phyloP scores from a whole-genome alignment of 164 flowering plant genomes.

The Vitis labrusca region DNA sequence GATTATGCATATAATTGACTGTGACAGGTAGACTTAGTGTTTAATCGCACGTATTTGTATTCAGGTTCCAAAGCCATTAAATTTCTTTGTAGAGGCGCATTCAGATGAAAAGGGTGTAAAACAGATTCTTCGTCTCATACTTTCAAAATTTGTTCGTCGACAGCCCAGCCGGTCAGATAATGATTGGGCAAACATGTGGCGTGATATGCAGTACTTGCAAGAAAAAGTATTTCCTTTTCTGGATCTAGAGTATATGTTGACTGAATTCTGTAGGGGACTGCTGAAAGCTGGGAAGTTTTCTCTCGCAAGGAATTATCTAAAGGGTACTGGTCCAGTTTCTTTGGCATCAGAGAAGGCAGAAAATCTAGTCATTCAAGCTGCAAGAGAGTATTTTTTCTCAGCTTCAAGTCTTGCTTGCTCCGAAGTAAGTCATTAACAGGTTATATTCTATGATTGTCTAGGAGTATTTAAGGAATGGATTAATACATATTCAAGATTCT shows the following conservation, averaged over 20 bases:
- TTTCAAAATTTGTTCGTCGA: slow-evolving; percentile 90
- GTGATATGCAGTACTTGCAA: slow-evolving; percentile 76
- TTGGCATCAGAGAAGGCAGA: slow-evolving; percentile 86
- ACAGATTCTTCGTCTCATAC: slow-evolving; percentile 92
- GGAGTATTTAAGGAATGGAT: not conserved
- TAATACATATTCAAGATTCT: not conserved
- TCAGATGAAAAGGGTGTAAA: slow-evolving; percentile 85
- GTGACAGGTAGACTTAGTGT: not conserved
- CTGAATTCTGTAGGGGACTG: slow-evolving; percentile 92
- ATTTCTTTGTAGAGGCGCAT: slow-evolving; percentile 66
- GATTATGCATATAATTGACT: not conserved
- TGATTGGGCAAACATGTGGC: slow-evolving; percentile 99
- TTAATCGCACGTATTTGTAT: slow-evolving; percentile 9
- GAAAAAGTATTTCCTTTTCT: slow-evolving; percentile 95
- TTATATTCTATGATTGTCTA: not conserved
- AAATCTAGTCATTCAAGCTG: slow-evolving; percentile 90
- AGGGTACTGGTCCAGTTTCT: slow-evolving; percentile 69
- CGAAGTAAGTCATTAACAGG: slow-evolving; percentile 61
- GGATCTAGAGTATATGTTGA: slow-evolving; percentile 78
- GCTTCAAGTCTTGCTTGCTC: slow-evolving; percentile 86
- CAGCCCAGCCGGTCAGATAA: slow-evolving; percentile 81
- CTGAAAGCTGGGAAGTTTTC: slow-evolving; percentile 96
- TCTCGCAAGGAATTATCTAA: slow-evolving; percentile 90
- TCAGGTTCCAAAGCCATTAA: slow-evolving; percentile 92
- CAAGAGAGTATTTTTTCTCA: slow-evolving; percentile 90